These are phyloP conservation scores for Sclerotinia subarctica DNA, from an alignment of 2,329 filamentous ascomycete species.

Conservation along the genomic window DNA sequence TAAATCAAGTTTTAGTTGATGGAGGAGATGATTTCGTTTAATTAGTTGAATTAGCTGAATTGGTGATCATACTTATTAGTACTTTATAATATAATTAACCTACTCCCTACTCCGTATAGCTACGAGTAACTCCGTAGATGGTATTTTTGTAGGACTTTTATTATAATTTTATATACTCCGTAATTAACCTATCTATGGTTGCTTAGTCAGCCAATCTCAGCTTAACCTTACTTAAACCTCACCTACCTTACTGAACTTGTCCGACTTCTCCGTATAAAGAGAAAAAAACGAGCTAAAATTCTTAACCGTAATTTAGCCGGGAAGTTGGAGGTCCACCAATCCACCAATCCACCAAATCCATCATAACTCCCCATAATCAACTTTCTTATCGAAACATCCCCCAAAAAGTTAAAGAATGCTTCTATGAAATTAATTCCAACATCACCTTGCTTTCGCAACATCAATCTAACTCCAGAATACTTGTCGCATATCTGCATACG, in stretches of 20 bases:
- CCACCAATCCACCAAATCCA: too few species aligned
- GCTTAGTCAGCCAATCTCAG: background rate
- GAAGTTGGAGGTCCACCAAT: background rate
- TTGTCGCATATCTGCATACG: conserved; percentile 10
- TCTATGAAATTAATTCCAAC: background rate
- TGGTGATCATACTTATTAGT: too few species aligned
- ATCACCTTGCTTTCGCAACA: conserved; percentile 13
- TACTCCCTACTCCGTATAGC: too few species aligned
- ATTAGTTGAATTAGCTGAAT: background rate
- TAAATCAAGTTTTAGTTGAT: background rate
- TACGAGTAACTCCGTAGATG: too few species aligned
- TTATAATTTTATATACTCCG: too few species aligned
- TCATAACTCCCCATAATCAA: background rate
- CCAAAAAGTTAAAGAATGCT: conserved; percentile 5
- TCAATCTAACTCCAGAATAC: background rate
- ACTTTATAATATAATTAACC: too few species aligned
- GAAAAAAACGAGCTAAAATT: background rate
- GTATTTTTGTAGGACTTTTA: too few species aligned
- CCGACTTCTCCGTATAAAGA: background rate
- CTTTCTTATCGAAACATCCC: conserved; percentile 11
- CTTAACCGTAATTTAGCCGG: conserved; percentile 14
- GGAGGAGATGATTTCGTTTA: background rate
- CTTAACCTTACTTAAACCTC: too few species aligned
- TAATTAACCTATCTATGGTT: background rate
- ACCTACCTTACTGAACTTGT: background rate